These are phyloP conservation scores for Bipolaris zeicola DNA, from an alignment of 2,329 filamentous ascomycete species.

Conservation along the genomic window DNA sequence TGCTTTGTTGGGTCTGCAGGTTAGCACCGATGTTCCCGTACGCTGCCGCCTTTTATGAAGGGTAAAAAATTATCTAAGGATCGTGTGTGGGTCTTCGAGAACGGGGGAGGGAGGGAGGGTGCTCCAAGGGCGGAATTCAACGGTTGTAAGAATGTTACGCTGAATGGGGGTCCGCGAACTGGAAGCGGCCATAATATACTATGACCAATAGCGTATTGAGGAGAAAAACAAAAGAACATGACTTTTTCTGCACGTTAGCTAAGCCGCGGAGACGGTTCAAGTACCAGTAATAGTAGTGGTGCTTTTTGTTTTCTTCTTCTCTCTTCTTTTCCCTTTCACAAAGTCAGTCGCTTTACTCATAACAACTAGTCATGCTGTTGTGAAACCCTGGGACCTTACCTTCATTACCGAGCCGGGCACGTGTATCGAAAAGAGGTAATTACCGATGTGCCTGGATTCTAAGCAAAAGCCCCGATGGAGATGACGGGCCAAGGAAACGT, in stretches of 20 bases:
- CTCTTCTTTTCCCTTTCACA: neutral
- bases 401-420: conserved; percentile 2
- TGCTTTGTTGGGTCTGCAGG: conserved; percentile 3
- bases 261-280: neutral
- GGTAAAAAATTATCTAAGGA: neutral
- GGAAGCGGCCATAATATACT: neutral
- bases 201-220: neutral
- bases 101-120: too few species aligned
- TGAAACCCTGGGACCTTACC: neutral
- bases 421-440: conserved; percentile 7
- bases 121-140: too few species aligned
- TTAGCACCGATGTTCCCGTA: neutral
- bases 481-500: neutral
- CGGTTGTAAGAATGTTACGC: too few species aligned
- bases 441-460: conserved; percentile 8
- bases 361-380: conserved; percentile 9
- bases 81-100: too few species aligned
- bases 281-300: too few species aligned
- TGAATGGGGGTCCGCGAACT: too few species aligned
- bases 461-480: neutral
- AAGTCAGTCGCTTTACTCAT: conserved; percentile 9
- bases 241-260: neutral
- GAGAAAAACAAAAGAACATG: neutral
- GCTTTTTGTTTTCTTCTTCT: too few species aligned
- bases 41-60: neutral